Evolutionary conservation across 2,329 filamentous ascomycete species (phyloP).

Genomic region (Fusarium incarnatum): DNA sequence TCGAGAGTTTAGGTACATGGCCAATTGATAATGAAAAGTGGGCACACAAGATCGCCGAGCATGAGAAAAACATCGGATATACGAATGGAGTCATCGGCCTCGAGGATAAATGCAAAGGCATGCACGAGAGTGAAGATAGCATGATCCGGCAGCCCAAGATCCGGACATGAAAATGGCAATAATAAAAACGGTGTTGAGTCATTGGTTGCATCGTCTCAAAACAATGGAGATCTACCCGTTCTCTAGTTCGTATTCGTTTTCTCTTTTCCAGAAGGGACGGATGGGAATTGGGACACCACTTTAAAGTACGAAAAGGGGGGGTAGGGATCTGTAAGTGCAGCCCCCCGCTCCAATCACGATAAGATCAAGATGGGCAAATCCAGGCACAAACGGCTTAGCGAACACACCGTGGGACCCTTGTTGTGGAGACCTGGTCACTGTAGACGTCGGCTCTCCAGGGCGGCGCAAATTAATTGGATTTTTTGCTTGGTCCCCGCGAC

Average conservation of each 20-base stretch:
- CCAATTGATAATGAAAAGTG: slow-evolving; percentile 37
- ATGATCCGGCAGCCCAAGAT: slow-evolving; percentile 40
- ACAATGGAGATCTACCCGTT: slow-evolving; percentile 10
- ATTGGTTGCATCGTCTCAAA: not conserved
- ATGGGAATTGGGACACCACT: slow-evolving; percentile 7
- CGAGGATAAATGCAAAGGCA: slow-evolving; percentile 21
- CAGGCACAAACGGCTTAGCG: slow-evolving; percentile 34
- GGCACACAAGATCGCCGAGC: slow-evolving; percentile 31
- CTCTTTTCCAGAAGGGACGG: slow-evolving; percentile 16
- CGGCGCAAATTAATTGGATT: slow-evolving; percentile 24
- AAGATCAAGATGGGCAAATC: slow-evolving; percentile 42
- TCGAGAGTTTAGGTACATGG: slow-evolving; percentile 32
- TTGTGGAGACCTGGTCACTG: slow-evolving; percentile 6
- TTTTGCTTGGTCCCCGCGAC: not conserved
- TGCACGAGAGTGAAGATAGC: slow-evolving; percentile 39
- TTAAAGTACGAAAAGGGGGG: not conserved
- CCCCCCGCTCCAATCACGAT: slow-evolving; percentile 40
- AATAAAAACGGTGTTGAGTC: slow-evolving; percentile 4
- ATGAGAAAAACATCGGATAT: slow-evolving; percentile 24
- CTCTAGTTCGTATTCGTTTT: slow-evolving; percentile 42
- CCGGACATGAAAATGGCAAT: slow-evolving; percentile 3
- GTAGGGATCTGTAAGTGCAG: slow-evolving; percentile 1
- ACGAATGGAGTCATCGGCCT: slow-evolving; percentile 18
- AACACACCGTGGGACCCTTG: slow-evolving; percentile 34
- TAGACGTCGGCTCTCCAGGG: not conserved